Evolutionary conservation across 2,329 filamentous ascomycete species (phyloP), one percentile per base, ranked within the genome.

Genomic region (Botrytis medusae): DNA sequence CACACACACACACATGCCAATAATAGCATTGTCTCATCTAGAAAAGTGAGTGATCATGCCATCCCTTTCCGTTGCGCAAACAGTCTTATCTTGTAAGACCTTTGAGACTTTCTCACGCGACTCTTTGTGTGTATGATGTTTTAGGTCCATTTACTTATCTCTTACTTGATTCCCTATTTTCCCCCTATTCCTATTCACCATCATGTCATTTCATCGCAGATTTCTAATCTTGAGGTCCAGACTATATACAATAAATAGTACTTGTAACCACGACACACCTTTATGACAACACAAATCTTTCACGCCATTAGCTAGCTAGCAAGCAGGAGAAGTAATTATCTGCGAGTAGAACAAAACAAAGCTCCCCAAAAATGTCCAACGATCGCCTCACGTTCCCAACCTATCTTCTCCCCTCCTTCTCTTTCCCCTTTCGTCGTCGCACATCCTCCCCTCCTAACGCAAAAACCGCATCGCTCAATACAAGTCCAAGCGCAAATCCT

Each of bases 371-470:
- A 42, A 46, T 65, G 34, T 69, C 70, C 20, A 64, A 63, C 40
- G 70, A 72, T 42, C 76, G 76, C 34, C 77, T 77, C 48, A 75
- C 74, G 42, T 88, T 89, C 77, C 84, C 87, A 18, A 83, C 79
- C 75, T 89, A 86, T 78, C 82, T 89, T 40, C 83, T 89, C 34
- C 86, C 87, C 18, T 86, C 82, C 78, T 81, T 89, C 76, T 82
- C 81, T 63, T 82, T 87, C 61, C 83, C 85, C 75, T 82, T 82
- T 60, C 83, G 84, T 69, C 84, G 84, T 73, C 82, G 82, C 59
- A 75, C 77, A 37, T 74, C 76, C 34, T 81, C 82, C 16, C 78
- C 81, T 20, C 81, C 80, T n/a, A 78, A 75, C 72, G 75, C 75
- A 44, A 72, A 73, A 12, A 76, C 77, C 32, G 75, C 79, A 61